A percentile compares a stretch with the other conserved stretches of the same genome.
These are phyloP conservation scores for Paspalum vaginatum DNA, from an alignment of 176 grass and related monocot genomes.

Conservation along the genomic window DNA sequence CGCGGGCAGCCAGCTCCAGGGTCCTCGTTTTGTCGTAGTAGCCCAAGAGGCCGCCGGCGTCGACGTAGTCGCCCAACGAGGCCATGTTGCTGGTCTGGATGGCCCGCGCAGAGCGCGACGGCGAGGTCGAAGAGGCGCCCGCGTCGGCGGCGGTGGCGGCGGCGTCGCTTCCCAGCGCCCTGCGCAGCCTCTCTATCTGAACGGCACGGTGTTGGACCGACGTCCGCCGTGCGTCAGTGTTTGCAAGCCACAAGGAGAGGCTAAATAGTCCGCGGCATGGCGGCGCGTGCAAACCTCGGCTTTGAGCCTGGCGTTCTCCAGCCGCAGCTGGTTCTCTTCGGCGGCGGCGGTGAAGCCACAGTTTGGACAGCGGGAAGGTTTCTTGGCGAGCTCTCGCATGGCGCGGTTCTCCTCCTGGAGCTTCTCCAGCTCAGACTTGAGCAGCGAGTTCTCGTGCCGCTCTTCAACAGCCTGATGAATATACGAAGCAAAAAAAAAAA, in stretches of 20 bases:
- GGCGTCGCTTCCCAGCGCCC: constrained; percentile 18
- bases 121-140: constrained; percentile 26
- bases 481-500: background rate
- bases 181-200: constrained; percentile 65
- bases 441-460: constrained; percentile 81
- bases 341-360: constrained; percentile 40
- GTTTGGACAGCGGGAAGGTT: constrained; percentile 48
- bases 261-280: background rate
- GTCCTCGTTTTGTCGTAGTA: constrained; percentile 53
- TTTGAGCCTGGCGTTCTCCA: constrained; percentile 73
- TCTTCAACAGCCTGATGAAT: constrained; percentile 77
- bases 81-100: constrained; percentile 21
- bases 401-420: constrained; percentile 68
- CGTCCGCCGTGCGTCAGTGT: background rate
- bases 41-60: constrained; percentile 19
- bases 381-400: constrained; percentile 61
- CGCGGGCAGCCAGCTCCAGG: constrained; percentile 47
- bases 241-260: background rate
- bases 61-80: constrained; percentile 35
- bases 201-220: background rate
- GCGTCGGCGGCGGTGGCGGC: background rate
- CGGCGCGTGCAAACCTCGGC: constrained; percentile 52
- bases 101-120: constrained; percentile 30
- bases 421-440: constrained; percentile 84
- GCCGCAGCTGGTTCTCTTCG: constrained; percentile 58